These are phyloP conservation scores for Colletotrichum sp. DNA, from an alignment of 2,329 filamentous ascomycete species.

Conservation along the genomic window DNA sequence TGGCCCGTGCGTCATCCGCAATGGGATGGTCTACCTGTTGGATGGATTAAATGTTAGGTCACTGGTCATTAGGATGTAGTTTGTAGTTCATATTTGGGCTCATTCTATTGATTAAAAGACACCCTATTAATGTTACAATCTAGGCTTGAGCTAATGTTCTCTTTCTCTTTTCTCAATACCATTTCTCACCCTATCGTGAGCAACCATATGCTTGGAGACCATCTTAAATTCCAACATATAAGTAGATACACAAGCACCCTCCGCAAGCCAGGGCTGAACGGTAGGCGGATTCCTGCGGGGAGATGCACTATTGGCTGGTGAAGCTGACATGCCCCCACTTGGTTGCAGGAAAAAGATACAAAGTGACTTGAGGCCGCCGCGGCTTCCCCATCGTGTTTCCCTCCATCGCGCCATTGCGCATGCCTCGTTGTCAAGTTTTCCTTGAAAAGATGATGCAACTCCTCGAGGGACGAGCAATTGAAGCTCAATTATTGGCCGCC, in stretches of 20 bases:
- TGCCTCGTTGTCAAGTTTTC: neutral
- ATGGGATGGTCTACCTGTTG: neutral
- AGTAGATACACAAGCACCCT: neutral
- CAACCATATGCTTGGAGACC: too few species aligned
- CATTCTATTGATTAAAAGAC: too few species aligned
- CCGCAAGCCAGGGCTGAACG: conserved; percentile 2
- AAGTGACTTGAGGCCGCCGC: conserved; percentile 19
- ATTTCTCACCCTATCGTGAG: fast-evolving
- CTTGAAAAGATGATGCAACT: neutral
- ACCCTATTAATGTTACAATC: too few species aligned
- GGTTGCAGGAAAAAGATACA: neutral
- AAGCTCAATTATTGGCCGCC: neutral
- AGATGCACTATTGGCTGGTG: neutral
- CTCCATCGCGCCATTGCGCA: neutral
- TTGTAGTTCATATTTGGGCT: too few species aligned
- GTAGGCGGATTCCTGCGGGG: neutral
- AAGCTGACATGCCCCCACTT: neutral
- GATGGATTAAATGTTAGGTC: conserved; percentile 5
- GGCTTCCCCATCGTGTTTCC: neutral
- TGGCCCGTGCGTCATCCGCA: conserved; percentile 4
- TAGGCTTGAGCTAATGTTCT: too few species aligned
- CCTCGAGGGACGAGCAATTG: neutral
- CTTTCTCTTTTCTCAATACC: too few species aligned
- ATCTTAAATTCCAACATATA: neutral
- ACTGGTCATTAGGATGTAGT: fast-evolving